These are phyloP conservation scores for Tuber aestivum DNA, from an alignment of 495 filamentous ascomycete genomes.

Conservation along the genomic window DNA sequence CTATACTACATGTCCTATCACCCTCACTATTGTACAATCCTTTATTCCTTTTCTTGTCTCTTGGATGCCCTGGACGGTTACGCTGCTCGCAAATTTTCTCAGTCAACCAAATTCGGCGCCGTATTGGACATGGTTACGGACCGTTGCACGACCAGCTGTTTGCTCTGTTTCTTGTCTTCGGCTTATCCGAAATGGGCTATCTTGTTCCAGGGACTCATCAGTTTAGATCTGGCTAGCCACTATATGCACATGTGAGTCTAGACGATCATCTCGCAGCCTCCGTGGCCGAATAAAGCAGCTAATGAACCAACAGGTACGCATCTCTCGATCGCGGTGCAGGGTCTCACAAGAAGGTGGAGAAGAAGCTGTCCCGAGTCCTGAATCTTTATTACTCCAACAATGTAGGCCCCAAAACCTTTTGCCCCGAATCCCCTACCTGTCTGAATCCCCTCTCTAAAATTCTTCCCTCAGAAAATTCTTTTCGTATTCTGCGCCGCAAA, in stretches of 20 bases:
- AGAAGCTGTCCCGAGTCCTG: constrained; percentile 68
- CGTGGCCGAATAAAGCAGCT: constrained; percentile 1
- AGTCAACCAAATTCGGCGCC: constrained; percentile 89
- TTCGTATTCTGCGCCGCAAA: constrained; percentile 87
- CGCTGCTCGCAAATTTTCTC: constrained; percentile 78
- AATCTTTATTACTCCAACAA: constrained; percentile 96
- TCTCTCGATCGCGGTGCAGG: constrained; percentile 41
- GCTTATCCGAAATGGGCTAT: constrained; percentile 90
- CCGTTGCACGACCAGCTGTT: constrained; percentile 87
- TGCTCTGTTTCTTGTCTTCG: constrained; percentile 86
- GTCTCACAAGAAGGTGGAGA: constrained; percentile 84
- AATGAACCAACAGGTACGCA: constrained; percentile 34
- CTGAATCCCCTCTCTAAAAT: constrained; percentile 13
- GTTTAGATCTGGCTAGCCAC: constrained; percentile 85
- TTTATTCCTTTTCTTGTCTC: constrained; percentile 88
- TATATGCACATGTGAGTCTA: constrained; percentile 96
- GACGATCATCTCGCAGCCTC: background rate
- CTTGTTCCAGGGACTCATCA: constrained; percentile 87
- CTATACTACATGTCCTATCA: constrained; percentile 99
- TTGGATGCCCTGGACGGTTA: constrained; percentile 91
- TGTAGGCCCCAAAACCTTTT: constrained; percentile 51
- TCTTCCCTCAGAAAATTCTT: constrained; percentile 63
- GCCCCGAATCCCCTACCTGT: constrained; percentile 10
- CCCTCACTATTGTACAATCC: constrained; percentile 82
- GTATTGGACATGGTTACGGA: constrained; percentile 97